These are phyloP conservation scores for Lactarius deliciosus DNA, from an alignment of 768 basidiomycete species.

Conservation along the genomic window DNA sequence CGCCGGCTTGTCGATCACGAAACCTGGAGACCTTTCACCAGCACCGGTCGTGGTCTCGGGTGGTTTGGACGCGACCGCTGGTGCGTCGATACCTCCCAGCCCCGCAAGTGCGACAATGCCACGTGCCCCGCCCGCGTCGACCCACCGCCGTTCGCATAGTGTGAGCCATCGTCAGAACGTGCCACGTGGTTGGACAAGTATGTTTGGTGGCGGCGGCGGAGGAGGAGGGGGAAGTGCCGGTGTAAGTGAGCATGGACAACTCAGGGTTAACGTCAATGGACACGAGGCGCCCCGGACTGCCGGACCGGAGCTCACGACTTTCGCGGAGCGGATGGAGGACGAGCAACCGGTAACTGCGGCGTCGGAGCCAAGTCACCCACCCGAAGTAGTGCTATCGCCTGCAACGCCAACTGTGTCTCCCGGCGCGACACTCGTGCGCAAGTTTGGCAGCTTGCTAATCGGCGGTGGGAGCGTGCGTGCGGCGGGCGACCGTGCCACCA, in stretches of 20 bases:
- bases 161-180: constrained; percentile 69
- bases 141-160: constrained; percentile 81
- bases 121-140: constrained; percentile 72
- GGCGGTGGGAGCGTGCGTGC: constrained; percentile 27
- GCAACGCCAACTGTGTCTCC: constrained; percentile 16
- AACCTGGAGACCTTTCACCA: constrained; percentile 35
- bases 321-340: constrained; percentile 44
- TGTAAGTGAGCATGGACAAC: constrained; percentile 28
- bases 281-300: constrained; percentile 55
- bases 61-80: constrained; percentile 3
- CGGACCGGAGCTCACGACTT: constrained; percentile 61
- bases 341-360: constrained; percentile 38
- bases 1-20: constrained; percentile 49
- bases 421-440: constrained; percentile 33
- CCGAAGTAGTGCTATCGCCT: constrained; percentile 24
- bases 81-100: constrained; percentile 21
- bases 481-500: constrained; percentile 27
- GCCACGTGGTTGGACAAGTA: constrained; percentile 55
- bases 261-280: constrained; percentile 17
- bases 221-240: constrained; percentile 23
- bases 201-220: constrained; percentile 47
- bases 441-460: constrained; percentile 26
- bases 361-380: constrained; percentile 21
- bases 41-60: background rate
- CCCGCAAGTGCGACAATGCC: constrained; percentile 45